These are phyloP conservation scores for Diutina rugosa DNA, from an alignment of 1,139 yeast genomes.

Conservation along the genomic window DNA sequence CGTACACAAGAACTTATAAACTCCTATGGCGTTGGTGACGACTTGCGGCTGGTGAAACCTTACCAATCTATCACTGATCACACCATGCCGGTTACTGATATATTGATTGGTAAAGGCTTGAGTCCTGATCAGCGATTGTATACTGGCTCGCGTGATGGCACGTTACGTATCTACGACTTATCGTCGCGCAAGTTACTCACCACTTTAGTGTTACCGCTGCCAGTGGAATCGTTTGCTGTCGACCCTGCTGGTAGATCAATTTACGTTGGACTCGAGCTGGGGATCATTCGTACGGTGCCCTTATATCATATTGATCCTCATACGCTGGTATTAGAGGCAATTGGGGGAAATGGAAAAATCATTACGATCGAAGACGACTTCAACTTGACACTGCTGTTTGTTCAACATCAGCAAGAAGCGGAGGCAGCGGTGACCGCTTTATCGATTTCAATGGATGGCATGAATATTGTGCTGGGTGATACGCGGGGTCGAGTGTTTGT, in stretches of 20 bases:
- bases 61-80: slow-evolving; percentile 56
- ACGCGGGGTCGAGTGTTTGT: slow-evolving; percentile 51
- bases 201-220: slow-evolving; percentile 54
- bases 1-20: slow-evolving; percentile 44
- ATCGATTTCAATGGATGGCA: slow-evolving; percentile 63
- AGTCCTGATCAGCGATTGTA: slow-evolving; percentile 51
- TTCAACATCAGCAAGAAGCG: slow-evolving; percentile 31
- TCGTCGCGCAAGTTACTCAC: slow-evolving; percentile 34
- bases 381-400: slow-evolving; percentile 38
- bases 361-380: slow-evolving; percentile 39
- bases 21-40: slow-evolving; percentile 12
- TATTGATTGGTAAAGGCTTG: slow-evolving; percentile 36
- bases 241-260: slow-evolving; percentile 76
- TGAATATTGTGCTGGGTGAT: slow-evolving; percentile 65
- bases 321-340: slow-evolving; percentile 34
- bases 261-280: slow-evolving; percentile 59
- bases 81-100: slow-evolving; percentile 59
- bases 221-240: slow-evolving; percentile 46
- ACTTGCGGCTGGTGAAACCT: slow-evolving; percentile 21
- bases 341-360: slow-evolving; percentile 44
- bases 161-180: slow-evolving; percentile 55
- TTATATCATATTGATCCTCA: slow-evolving; percentile 36
- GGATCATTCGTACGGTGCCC: slow-evolving; percentile 45
- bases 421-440: slow-evolving; percentile 32
- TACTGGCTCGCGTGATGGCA: slow-evolving; percentile 64